Evolutionary conservation across 164 flowering plant genomes (phyloP), one percentile per base, ranked within the genome.

Genomic region (Umbellularia californica): DNA sequence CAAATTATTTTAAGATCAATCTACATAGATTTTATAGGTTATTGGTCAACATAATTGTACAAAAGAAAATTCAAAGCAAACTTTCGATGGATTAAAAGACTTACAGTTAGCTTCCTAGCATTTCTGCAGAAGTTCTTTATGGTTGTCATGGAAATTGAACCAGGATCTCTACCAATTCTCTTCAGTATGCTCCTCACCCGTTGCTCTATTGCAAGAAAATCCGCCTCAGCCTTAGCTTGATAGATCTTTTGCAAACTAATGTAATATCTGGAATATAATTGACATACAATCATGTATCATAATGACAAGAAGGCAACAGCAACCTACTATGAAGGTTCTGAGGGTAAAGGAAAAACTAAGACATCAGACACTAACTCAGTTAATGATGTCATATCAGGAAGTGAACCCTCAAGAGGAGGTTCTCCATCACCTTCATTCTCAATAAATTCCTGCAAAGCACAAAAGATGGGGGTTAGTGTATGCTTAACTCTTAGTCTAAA

Each of bases 381-480:
- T 72, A 89, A 94, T 77, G 99, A 94, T 77, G 98, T 94, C 99
- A 96, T 96, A 81, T 96, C 99, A 13, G 98, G 98, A 70, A 96
- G 87, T 62, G 93, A 88, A 77, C 99, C 99, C 81, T 96, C 99
- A 63, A 96, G 91, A 6, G 98, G 99, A 74, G 87, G 84, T 85
- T 96, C 99, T 50, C 98, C 97, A 78, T 78, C 85, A 60, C 99
- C 98, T 88, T 96, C 97, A 84, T 90, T 89, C 65, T 83, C 85
- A 74, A 94, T 88, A 73, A 94, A 96, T 79, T 96, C 98, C 99
- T 96, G 83, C 75, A 72, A 72, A 52, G 25, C 24, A 68, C 27
- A 63, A 55, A 71, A 58, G 28, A 35, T 12, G 9, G 0, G 64
- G 52, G 11, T 68, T 35, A 70, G 1, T 58, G 7, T 51, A 58